phyloP scores from a whole-genome alignment of 2,329 filamentous ascomycete species.

The Neopestalotiopsis rosae region DNA sequence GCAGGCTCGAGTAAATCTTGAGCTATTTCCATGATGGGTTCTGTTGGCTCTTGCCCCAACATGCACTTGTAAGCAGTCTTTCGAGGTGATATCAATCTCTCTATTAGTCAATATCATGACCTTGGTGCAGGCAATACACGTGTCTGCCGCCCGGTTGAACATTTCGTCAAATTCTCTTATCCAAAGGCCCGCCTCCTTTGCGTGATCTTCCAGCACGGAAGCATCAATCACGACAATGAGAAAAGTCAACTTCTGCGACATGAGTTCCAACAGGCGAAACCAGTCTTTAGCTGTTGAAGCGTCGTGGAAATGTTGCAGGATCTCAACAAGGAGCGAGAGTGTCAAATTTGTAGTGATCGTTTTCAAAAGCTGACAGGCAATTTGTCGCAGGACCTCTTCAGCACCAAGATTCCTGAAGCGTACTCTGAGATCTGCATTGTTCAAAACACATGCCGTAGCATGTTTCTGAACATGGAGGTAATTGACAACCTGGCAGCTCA shows the following conservation, averaged over 20 bases:
- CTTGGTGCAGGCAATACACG: neutral
- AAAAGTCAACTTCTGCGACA: neutral
- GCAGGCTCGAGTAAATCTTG: no score
- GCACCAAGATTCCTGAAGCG: neutral
- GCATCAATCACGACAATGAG: neutral
- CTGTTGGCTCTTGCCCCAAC: neutral
- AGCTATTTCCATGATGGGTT: neutral
- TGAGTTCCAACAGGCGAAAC: neutral
- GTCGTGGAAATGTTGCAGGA: neutral
- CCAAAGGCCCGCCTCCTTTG: neutral
- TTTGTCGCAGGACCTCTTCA: neutral
- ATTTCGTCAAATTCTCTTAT: neutral
- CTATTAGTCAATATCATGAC: neutral
- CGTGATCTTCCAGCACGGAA: neutral
- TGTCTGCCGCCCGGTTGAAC: rapidly evolving
- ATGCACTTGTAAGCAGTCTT: neutral
- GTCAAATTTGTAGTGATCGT: neutral
- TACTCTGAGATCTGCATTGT: neutral
- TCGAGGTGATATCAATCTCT: neutral
- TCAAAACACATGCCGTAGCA: neutral
- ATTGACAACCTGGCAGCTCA: neutral
- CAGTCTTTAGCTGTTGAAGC: neutral
- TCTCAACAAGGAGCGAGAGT: neutral
- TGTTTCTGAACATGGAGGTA: neutral
- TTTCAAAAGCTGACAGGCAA: neutral